Percentiles rank a stretch among this genome's conserved stretches.
These are phyloP conservation scores for Thamnidium elegans DNA, from an alignment of 192 early-diverging fungal genomes.

Conservation along the genomic window DNA sequence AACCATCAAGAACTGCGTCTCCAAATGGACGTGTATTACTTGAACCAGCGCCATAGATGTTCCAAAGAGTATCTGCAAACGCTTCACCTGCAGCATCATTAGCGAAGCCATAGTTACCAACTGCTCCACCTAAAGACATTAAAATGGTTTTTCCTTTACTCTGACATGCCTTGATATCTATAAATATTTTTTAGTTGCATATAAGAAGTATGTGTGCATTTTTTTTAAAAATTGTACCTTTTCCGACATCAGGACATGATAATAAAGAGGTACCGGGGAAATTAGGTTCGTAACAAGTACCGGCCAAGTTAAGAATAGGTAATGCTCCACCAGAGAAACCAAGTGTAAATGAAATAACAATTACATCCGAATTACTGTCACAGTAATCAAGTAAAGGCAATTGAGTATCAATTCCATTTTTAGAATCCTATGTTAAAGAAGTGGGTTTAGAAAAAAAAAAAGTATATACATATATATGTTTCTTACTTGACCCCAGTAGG, in stretches of 20 bases:
- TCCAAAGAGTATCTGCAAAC: constrained; percentile 73
- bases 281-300: constrained; percentile 54
- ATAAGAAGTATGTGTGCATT: constrained; percentile 5
- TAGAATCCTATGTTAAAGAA: constrained; percentile 28
- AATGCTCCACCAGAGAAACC: constrained; percentile 59
- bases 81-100: constrained; percentile 51
- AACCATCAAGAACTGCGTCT: constrained; percentile 50
- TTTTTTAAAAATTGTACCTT: neutral
- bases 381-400: constrained; percentile 53
- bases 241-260: constrained; percentile 65
- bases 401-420: constrained; percentile 13
- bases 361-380: constrained; percentile 48
- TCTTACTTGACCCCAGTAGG: constrained; percentile 13
- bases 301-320: constrained; percentile 69
- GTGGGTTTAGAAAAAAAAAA: neutral
- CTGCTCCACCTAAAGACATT: constrained; percentile 70
- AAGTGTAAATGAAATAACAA: constrained; percentile 57
- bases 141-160: constrained; percentile 67
- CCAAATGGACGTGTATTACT: constrained; percentile 66
- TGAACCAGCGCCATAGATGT: constrained; percentile 69
- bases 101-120: constrained; percentile 60
- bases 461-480: neutral
- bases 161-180: constrained; percentile 73
- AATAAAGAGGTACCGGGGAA: constrained; percentile 62
- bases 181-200: neutral